A percentile compares a stretch with the other conserved stretches of the same genome.
phyloP scores from a whole-genome alignment of 140 eudicot genomes.

The Senecio squalidus region DNA sequence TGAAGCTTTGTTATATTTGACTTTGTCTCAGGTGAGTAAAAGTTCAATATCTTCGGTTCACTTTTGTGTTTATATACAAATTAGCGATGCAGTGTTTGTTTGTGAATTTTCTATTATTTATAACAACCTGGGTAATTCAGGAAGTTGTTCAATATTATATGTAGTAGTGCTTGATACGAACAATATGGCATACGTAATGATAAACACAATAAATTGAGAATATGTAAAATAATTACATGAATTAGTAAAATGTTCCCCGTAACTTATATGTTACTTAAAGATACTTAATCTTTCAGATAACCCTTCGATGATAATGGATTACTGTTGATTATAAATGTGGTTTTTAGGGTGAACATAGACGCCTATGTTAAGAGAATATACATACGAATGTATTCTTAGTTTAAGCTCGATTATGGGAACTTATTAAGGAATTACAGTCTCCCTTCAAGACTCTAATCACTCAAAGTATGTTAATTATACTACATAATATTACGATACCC shows the following conservation, averaged over 20 bases:
- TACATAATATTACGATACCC: too few relatives aligned
- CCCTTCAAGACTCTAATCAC: too few relatives aligned
- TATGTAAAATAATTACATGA: not conserved
- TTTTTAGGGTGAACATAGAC: not conserved
- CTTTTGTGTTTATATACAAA: not conserved
- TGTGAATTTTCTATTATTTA: not conserved
- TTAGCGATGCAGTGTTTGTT: not conserved
- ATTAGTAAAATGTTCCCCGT: not conserved
- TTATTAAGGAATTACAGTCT: too few relatives aligned
- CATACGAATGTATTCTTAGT: not conserved
- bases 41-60: not conserved
- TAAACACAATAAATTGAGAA: not conserved
- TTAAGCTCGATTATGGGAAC: too few relatives aligned
- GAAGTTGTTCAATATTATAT: not conserved
- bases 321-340: not conserved
- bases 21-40: slow-evolving; percentile 2
- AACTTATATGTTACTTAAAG: not conserved
- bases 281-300: not conserved
- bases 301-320: not conserved
- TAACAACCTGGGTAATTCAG: not conserved
- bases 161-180: not conserved
- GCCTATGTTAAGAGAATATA: not conserved
- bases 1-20: slow-evolving; percentile 14
- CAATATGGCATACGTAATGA: not conserved
- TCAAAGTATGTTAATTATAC: too few relatives aligned